These are phyloP conservation scores for Paraleonurus japonicus DNA, from an alignment of 257 asterid genomes.

Conservation along the genomic window DNA sequence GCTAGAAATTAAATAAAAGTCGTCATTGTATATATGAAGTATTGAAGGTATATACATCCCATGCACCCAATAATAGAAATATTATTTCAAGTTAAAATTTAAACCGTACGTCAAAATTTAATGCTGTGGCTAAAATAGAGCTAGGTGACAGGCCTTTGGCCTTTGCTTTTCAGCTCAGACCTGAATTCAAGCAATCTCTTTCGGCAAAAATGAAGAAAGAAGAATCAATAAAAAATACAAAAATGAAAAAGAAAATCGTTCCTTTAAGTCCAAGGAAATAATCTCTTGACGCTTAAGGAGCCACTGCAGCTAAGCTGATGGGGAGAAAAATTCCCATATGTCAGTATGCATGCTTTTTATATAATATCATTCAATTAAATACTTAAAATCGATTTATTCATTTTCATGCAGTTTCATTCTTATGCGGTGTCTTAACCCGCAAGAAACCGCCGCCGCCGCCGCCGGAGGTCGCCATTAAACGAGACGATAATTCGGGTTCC, in stretches of 20 bases:
- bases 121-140: slow-evolving; percentile 29
- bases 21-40: too few relatives aligned
- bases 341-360: not conserved
- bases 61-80: too few relatives aligned
- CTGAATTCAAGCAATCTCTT: slow-evolving; percentile 45
- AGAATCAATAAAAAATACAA: slow-evolving; percentile 1
- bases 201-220: slow-evolving; percentile 27
- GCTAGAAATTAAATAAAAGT: too few relatives aligned
- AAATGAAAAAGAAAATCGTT: not conserved
- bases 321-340: slow-evolving; percentile 50
- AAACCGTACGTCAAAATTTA: slow-evolving; percentile 32
- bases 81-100: too few relatives aligned
- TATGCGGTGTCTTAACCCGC: slow-evolving; percentile 50
- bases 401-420: slow-evolving; percentile 54
- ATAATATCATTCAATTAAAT: too few relatives aligned
- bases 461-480: not conserved
- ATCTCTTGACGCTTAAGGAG: slow-evolving; percentile 6
- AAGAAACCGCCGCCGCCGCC: slow-evolving; percentile 28
- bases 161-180: slow-evolving; percentile 35
- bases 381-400: too few relatives aligned
- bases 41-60: too few relatives aligned
- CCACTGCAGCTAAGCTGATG: too few relatives aligned
- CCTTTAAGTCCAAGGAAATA: slow-evolving; percentile 21
- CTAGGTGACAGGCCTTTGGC: slow-evolving; percentile 28
- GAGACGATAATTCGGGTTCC: not conserved